Conservation (phyloP, 495 filamentous ascomycete species). For the Staphylotrichum longicolle region DNA sequence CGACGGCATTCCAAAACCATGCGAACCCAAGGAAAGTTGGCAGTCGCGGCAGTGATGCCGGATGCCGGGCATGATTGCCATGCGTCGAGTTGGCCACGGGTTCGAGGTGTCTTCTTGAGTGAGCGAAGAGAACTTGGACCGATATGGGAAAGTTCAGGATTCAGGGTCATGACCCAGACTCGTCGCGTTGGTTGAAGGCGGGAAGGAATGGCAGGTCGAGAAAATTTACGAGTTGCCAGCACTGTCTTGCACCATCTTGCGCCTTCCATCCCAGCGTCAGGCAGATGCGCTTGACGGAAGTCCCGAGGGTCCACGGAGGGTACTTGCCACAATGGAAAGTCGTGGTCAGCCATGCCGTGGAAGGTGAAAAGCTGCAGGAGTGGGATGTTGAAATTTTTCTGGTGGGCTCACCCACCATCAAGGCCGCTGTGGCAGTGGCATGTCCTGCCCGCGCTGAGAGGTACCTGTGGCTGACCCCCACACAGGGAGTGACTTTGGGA, state of each 20-base stretch:
- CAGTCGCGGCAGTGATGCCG: slow-evolving; percentile 1
- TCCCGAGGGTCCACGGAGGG: neutral
- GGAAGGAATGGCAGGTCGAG: too few species aligned
- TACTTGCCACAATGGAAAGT: neutral
- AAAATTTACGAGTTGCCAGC: neutral
- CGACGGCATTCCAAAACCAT: neutral
- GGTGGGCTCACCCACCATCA: slow-evolving; percentile 18
- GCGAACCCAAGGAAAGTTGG: neutral
- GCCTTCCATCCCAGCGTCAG: slow-evolving; percentile 1
- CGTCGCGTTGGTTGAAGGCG: too few species aligned
- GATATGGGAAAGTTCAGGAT: neutral
- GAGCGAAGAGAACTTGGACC: neutral
- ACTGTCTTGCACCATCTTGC: slow-evolving; percentile 10
- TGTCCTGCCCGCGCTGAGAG: neutral
- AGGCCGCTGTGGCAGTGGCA: slow-evolving; percentile 8
- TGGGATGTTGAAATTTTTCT: slow-evolving; percentile 9
- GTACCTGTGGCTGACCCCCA: slow-evolving; percentile 8
- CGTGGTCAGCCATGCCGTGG: slow-evolving; percentile 10
- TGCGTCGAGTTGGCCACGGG: neutral
- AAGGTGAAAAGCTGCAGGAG: neutral
- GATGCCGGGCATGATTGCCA: neutral
- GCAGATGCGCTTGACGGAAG: slow-evolving; percentile 6
- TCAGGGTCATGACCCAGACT: neutral
- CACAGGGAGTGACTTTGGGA: slow-evolving; percentile 10
- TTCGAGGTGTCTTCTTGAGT: neutral